Conservation (phyloP, 73 alveolate genomes). For the Tetrahymena elliotti region DNA sequence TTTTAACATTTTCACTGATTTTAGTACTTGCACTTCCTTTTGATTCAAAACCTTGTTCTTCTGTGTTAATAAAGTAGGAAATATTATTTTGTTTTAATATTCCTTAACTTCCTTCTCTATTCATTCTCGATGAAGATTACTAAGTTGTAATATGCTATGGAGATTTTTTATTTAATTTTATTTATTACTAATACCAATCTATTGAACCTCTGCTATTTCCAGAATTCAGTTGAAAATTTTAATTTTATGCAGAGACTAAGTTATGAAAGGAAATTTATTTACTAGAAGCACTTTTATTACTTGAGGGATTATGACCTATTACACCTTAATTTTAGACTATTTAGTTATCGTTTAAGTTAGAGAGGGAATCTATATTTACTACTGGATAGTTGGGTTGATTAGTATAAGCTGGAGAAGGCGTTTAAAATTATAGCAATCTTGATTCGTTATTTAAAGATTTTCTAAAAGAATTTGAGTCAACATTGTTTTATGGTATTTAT, state of each 20-base stretch:
- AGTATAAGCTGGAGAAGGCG: not conserved
- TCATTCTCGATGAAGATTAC: not conserved
- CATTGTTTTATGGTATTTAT: too few relatives aligned
- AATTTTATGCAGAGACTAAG: not conserved
- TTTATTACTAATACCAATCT: not conserved
- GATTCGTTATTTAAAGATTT: not conserved
- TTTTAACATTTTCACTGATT: not conserved
- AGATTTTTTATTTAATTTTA: not conserved
- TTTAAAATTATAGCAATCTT: not conserved
- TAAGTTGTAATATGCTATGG: not conserved
- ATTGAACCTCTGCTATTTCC: not conserved
- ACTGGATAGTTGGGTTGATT: not conserved
- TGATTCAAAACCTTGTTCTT: not conserved
- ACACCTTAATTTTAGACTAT: not conserved
- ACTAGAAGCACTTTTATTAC: not conserved
- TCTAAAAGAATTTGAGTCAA: not conserved
- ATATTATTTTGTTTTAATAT: not conserved
- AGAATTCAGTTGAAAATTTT: not conserved
- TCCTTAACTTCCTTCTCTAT: not conserved
- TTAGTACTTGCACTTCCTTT: not conserved
- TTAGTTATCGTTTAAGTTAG: not conserved
- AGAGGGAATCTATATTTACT: not conserved
- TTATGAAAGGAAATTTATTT: not conserved
- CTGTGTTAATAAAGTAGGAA: not conserved
- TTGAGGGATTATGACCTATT: not conserved